Evolutionary conservation across 371 early-diverging fungal species (phyloP).

Genomic region (Lichtheimia hyalospora): DNA sequence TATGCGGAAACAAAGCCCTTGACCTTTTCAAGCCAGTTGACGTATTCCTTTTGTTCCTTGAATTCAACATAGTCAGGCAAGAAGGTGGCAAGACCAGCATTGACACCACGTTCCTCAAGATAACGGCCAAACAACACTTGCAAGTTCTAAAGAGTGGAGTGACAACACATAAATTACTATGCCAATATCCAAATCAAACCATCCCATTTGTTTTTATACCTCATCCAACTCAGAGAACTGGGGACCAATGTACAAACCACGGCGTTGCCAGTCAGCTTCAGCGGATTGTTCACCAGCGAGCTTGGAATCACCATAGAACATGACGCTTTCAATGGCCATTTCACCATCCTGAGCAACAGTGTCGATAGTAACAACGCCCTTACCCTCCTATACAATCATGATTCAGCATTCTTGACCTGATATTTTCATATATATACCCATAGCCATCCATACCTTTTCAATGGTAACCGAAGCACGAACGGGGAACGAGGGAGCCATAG

Average conservation of each 20-base stretch:
- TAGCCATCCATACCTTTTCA: slow-evolving; percentile 55
- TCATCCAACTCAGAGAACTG: slow-evolving; percentile 91
- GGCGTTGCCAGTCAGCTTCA: slow-evolving; percentile 92
- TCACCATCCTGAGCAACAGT: slow-evolving; percentile 81
- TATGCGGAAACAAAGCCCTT: slow-evolving; percentile 76
- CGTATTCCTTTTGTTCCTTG: slow-evolving; percentile 96
- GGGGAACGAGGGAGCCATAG: slow-evolving; percentile 63
- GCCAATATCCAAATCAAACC: background rate
- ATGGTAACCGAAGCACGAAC: slow-evolving; percentile 81
- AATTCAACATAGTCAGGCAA: slow-evolving; percentile 86
- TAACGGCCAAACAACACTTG: slow-evolving; percentile 81
- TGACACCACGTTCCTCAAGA: slow-evolving; percentile 88
- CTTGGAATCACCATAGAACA: slow-evolving; percentile 68
- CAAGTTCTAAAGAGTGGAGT: slow-evolving; percentile 43
- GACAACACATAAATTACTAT: background rate
- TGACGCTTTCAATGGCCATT: slow-evolving; percentile 82
- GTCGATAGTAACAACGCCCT: slow-evolving; percentile 81
- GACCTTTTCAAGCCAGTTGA: slow-evolving; percentile 81
- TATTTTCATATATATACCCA: background rate
- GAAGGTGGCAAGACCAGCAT: slow-evolving; percentile 79
- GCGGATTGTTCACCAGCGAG: slow-evolving; percentile 70
- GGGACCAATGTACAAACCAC: slow-evolving; percentile 90
- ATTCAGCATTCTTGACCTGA: slow-evolving; percentile 1
- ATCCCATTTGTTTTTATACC: slow-evolving; percentile 13
- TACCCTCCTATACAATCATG: slow-evolving; percentile 37